A percentile compares a stretch with the other conserved stretches of the same genome.
Evolutionary conservation across 805 yeast genomes (phyloP).

Genomic region (Kregervanrija delftensis): DNA sequence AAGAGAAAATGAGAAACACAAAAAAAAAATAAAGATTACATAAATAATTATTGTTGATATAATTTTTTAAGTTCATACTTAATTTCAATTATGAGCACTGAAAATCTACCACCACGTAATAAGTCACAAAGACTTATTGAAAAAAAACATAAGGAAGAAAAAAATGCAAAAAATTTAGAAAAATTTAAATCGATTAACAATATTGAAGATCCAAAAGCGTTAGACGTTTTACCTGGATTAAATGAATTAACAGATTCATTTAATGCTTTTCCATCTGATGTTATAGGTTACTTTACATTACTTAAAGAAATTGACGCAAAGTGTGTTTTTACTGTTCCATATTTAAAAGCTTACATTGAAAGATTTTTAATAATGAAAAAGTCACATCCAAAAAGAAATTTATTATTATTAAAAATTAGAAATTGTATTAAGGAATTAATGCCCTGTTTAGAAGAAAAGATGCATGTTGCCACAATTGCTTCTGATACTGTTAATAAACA

Average conservation of each 20-base stretch:
- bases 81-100: constrained; percentile 14
- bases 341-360: constrained; percentile 48
- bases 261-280: constrained; percentile 81
- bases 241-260: constrained; percentile 88
- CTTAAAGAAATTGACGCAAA: constrained; percentile 94
- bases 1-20: too few species aligned
- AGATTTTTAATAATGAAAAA: constrained; percentile 35
- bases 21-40: too few species aligned
- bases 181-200: not conserved
- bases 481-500: constrained; percentile 68
- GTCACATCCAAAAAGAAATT: constrained; percentile 32
- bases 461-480: constrained; percentile 94
- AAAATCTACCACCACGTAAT: constrained; percentile 20
- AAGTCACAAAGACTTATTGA: constrained; percentile 23
- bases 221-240: constrained; percentile 68
- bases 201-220: constrained; percentile 16
- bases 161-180: constrained; percentile 1
- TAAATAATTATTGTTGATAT: too few species aligned
- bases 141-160: constrained; percentile 14
- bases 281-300: constrained; percentile 77
- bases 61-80: too few species aligned
- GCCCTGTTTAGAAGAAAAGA: constrained; percentile 92
- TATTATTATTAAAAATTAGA: constrained; percentile 33
- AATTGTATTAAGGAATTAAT: constrained; percentile 58
- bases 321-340: constrained; percentile 70